A percentile compares a stretch with the other conserved stretches of the same genome.
phyloP scores from a whole-genome alignment of 108 stramenopile genomes.

The Cafeteria roenbergensis region DNA sequence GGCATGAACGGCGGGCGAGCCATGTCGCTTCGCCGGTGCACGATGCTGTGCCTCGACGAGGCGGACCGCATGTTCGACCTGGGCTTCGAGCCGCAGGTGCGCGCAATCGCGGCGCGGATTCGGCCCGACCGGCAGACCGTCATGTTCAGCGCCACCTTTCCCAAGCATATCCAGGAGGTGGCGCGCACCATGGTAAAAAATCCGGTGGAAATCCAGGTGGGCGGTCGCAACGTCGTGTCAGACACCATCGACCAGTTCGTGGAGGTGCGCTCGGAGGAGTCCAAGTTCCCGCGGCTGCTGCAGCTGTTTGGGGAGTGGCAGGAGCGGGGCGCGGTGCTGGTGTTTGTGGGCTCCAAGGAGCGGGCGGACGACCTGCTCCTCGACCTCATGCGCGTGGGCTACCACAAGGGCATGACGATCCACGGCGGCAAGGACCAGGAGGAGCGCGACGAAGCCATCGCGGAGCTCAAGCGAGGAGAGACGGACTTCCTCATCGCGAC shows the following conservation, averaged over 20 bases:
- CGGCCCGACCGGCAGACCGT: slow-evolving; percentile 86
- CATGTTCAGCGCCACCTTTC: slow-evolving; percentile 96
- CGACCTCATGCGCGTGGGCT: slow-evolving; percentile 76
- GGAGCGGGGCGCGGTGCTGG: slow-evolving; percentile 66
- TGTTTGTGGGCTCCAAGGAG: slow-evolving; percentile 91
- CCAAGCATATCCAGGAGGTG: slow-evolving; percentile 66
- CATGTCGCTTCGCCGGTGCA: slow-evolving; percentile 73
- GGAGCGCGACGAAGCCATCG: slow-evolving; percentile 91
- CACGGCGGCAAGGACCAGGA: slow-evolving; percentile 99
- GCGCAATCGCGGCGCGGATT: slow-evolving; percentile 68
- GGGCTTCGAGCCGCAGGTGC: slow-evolving; percentile 97
- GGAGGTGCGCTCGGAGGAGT: slow-evolving; percentile 77
- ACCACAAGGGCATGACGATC: slow-evolving; percentile 65
- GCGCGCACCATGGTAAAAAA: slow-evolving; percentile 70
- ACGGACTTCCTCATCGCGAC: slow-evolving; percentile 84
- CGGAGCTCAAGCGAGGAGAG: slow-evolving; percentile 79
- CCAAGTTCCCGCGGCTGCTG: slow-evolving; percentile 87
- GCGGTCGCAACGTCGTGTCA: slow-evolving; percentile 78
- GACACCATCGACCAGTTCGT: slow-evolving; percentile 77
- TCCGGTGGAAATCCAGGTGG: slow-evolving; percentile 78
- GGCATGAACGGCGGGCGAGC: slow-evolving; percentile 82
- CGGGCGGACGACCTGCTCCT: slow-evolving; percentile 81
- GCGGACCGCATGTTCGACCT: slow-evolving; percentile 99
- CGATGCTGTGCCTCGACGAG: slow-evolving; percentile 91
- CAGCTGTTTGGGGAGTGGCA: slow-evolving; percentile 89